Conservation (phyloP, 257 asterid genomes). For the Nicotiana noctiflora region DNA sequence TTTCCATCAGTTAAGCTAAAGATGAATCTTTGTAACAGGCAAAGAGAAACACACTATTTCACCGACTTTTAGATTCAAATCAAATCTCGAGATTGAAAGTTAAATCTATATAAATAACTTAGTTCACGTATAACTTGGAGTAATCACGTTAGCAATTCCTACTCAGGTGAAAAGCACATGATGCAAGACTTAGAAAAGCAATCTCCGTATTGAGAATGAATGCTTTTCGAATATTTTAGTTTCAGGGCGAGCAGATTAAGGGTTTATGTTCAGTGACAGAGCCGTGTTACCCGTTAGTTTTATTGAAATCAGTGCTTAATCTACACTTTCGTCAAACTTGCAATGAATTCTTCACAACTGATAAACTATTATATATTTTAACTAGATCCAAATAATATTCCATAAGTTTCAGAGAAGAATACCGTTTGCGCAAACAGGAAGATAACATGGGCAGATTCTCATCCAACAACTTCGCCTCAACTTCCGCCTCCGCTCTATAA, state of each 20-base stretch:
- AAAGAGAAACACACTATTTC: background rate
- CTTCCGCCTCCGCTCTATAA: conserved; percentile 1
- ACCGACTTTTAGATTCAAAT: background rate
- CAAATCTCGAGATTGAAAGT: conserved; percentile 11
- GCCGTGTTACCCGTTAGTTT: background rate
- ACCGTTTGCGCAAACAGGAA: background rate
- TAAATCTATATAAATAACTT: background rate
- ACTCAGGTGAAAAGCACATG: background rate
- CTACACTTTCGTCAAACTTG: background rate
- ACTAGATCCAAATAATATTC: background rate
- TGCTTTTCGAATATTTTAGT: background rate
- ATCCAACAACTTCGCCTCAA: conserved; percentile 61
- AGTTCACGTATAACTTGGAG: background rate
- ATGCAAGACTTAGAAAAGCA: background rate
- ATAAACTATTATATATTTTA: background rate
- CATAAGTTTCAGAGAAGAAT: background rate
- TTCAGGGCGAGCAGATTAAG: background rate
- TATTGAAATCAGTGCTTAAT: background rate
- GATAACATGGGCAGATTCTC: conserved; percentile 40
- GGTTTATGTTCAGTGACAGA: background rate
- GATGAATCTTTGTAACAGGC: background rate
- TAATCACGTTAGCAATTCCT: background rate
- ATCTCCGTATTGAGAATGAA: background rate
- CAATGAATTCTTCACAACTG: background rate
- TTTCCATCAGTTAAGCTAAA: background rate